Percentiles rank a stretch among this genome's conserved stretches.
Conservation (phyloP, 139 green algal species). For the Diplosphaera chodatii region DNA sequence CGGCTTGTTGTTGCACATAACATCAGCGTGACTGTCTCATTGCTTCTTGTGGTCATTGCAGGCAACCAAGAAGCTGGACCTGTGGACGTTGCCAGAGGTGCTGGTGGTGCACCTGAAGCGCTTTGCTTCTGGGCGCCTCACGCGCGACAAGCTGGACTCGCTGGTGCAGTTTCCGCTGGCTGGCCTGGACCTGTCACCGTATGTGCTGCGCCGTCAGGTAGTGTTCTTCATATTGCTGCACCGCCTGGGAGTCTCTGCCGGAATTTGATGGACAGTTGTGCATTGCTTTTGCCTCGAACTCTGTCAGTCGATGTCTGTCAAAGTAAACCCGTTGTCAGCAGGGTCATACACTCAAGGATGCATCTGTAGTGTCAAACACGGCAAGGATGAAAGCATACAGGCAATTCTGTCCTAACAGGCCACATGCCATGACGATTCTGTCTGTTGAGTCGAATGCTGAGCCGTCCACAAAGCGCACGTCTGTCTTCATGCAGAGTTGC, state of each 20-base stretch:
- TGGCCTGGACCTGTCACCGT: conserved; percentile 67
- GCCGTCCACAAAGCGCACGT: too few species aligned
- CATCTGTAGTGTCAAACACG: too few species aligned
- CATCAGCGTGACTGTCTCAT: too few species aligned
- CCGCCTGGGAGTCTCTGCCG: too few species aligned
- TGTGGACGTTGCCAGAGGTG: conserved; percentile 85
- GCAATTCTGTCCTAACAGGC: background rate
- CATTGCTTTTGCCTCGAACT: too few species aligned
- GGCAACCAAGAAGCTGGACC: conserved; percentile 87
- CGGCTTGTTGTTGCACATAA: too few species aligned
- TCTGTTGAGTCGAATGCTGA: background rate
- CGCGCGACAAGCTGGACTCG: conserved; percentile 83
- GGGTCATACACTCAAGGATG: too few species aligned
- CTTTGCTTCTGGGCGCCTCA: conserved; percentile 74
- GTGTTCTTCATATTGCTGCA: conserved; percentile 8
- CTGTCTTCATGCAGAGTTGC: too few species aligned
- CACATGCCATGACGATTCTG: background rate
- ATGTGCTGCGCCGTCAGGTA: conserved; percentile 29
- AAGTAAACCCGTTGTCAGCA: too few species aligned
- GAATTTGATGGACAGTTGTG: too few species aligned
- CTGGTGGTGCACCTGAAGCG: conserved; percentile 95
- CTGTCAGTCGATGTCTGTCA: too few species aligned
- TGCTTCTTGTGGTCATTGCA: too few species aligned
- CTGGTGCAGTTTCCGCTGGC: conserved; percentile 62
- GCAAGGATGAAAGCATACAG: conserved; percentile 1